phyloP scores from a whole-genome alignment of 75 land plant genomes.

The Larix kaempferi region DNA sequence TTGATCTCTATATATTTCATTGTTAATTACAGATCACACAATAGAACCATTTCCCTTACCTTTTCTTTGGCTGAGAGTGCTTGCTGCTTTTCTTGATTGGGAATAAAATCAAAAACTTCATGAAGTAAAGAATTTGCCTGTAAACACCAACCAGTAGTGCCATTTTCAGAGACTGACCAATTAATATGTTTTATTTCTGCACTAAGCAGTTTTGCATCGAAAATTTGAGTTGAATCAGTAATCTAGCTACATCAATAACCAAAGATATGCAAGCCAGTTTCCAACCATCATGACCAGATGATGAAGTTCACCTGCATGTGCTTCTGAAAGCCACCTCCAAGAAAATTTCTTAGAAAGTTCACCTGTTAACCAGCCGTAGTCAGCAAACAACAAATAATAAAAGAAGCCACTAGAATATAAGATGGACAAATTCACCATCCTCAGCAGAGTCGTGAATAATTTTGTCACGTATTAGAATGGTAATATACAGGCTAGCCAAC shows the following conservation, averaged over 20 bases:
- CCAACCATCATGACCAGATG: neutral
- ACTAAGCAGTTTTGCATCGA: neutral
- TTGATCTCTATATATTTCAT: neutral
- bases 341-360: conserved; percentile 67
- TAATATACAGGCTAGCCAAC: neutral
- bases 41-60: conserved; percentile 28
- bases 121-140: conserved; percentile 91
- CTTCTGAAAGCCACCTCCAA: conserved; percentile 80
- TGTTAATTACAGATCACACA: neutral
- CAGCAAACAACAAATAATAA: neutral
- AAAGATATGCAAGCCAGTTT: neutral
- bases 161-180: neutral
- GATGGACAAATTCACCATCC: neutral
- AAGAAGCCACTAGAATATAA: neutral
- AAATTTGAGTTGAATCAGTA: neutral
- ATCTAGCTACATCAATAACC: neutral
- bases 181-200: neutral
- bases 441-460: neutral
- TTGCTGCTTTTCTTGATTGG: conserved; percentile 34
- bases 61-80: conserved; percentile 55
- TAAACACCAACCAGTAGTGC: neutral
- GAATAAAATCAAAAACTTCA: conserved; percentile 71
- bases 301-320: conserved; percentile 74
- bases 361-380: conserved; percentile 33
- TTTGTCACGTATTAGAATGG: neutral